A percentile compares a stretch with the other conserved stretches of the same genome.
phyloP scores from a whole-genome alignment of 2,329 filamentous ascomycete species.

The Neofusicoccum ribis region DNA sequence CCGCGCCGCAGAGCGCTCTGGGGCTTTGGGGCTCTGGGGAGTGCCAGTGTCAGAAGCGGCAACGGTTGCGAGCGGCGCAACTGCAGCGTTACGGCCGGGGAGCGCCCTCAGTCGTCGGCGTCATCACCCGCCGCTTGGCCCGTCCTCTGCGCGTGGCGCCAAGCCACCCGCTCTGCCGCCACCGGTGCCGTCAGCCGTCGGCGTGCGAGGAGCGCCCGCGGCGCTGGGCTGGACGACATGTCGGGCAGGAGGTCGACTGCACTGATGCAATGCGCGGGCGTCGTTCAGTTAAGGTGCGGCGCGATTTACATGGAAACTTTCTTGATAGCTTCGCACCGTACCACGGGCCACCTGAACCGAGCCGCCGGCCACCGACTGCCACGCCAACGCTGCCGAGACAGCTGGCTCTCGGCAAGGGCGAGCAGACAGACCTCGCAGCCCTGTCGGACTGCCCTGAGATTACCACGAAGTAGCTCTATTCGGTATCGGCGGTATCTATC shows the following conservation, averaged over 20 bases:
- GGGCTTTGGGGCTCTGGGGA: not conserved
- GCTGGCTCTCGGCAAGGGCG: too few species aligned
- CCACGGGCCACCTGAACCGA: too few species aligned
- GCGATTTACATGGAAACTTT: not conserved
- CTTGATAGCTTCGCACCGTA: not conserved
- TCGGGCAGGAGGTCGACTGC: not conserved
- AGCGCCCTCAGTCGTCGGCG: not conserved
- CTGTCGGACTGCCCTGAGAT: too few species aligned
- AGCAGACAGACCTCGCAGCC: too few species aligned
- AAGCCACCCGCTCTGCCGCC: not conserved
- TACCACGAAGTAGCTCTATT: too few species aligned
- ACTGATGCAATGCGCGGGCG: not conserved
- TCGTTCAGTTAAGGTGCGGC: not conserved
- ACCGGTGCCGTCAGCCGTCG: not conserved
- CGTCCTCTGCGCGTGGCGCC: conserved; percentile 4
- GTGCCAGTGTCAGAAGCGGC: not conserved
- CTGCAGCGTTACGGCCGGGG: not conserved
- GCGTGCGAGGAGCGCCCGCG: too few species aligned
- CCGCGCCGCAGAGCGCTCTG: too few species aligned
- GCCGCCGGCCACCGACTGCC: too few species aligned
- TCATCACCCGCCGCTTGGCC: conserved; percentile 8
- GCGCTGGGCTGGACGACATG: not conserved
- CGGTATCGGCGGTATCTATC: too few species aligned
- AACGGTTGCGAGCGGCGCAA: not conserved
- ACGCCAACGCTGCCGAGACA: too few species aligned